Percentiles rank a stretch among this genome's conserved stretches.
Evolutionary conservation across 2,329 filamentous ascomycete species (phyloP).

Genomic region (Penicillium sp.): DNA sequence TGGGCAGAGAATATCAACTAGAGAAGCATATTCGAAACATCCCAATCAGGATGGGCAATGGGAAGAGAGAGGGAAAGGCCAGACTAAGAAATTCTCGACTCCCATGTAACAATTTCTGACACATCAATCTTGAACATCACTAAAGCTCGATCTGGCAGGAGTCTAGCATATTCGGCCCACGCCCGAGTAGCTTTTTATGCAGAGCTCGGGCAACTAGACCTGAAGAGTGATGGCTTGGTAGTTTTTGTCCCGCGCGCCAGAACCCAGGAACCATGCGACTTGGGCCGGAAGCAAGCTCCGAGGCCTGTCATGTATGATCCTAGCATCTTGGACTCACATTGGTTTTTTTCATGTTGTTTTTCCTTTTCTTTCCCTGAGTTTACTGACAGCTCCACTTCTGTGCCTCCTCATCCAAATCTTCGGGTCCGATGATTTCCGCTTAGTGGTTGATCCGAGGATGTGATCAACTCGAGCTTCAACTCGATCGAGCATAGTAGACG

Average conservation of each 20-base stretch:
- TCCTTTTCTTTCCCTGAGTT: background rate
- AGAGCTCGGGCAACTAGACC: background rate
- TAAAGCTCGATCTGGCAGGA: slow-evolving; percentile 8
- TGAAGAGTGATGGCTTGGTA: background rate
- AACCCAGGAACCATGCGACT: background rate
- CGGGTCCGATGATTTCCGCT: slow-evolving; percentile 12
- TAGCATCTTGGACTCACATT: background rate
- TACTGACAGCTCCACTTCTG: slow-evolving; percentile 14
- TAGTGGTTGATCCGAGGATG: slow-evolving; percentile 14
- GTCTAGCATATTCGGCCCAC: background rate
- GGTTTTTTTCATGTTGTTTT: background rate
- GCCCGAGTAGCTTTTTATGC: background rate
- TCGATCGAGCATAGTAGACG: slow-evolving; percentile 11
- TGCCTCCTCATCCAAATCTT: slow-evolving; percentile 2
- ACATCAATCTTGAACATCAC: slow-evolving; percentile 19
- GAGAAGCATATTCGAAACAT: background rate
- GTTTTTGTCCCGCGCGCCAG: background rate
- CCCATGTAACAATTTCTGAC: slow-evolving; percentile 13
- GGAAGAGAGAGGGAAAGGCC: background rate
- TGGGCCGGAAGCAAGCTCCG: too few species aligned
- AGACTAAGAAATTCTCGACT: background rate
- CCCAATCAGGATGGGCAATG: background rate
- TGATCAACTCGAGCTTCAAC: slow-evolving; percentile 1
- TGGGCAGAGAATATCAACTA: background rate
- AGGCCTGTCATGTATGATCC: slow-evolving; percentile 1